A percentile compares a stretch with the other conserved stretches of the same genome.
These are phyloP conservation scores for Globisporangium barbulae DNA, from an alignment of 352 stramenopile species.

Conservation along the genomic window DNA sequence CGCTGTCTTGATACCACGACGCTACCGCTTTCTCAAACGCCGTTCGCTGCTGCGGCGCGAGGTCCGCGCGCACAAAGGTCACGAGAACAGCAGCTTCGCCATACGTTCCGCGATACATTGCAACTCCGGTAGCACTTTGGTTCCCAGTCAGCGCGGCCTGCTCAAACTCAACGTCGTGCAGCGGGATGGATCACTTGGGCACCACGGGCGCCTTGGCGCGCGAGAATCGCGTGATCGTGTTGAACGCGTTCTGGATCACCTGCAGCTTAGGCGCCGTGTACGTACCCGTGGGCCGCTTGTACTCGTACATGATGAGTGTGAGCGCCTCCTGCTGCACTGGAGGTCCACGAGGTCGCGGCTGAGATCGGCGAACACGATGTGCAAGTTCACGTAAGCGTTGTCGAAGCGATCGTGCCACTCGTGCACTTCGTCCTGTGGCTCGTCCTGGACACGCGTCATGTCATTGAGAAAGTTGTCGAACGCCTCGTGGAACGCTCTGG, in stretches of 20 bases:
- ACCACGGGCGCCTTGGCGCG: constrained; percentile 9
- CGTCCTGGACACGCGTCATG: background rate
- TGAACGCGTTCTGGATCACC: constrained; percentile 17
- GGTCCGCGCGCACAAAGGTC: background rate
- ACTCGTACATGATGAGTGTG: constrained; percentile 16
- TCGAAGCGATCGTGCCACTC: constrained; percentile 11
- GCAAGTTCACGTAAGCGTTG: constrained; percentile 10
- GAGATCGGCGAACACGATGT: background rate
- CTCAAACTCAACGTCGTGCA: constrained; percentile 7
- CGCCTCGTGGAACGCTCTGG: constrained; percentile 3
- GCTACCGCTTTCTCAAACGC: background rate
- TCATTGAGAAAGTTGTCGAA: constrained; percentile 3
- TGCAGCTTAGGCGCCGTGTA: constrained; percentile 4
- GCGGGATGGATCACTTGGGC: constrained; percentile 9
- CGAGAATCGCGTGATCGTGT: constrained; percentile 16
- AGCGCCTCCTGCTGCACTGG: constrained; percentile 9
- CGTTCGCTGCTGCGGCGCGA: background rate
- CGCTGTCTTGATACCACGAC: background rate
- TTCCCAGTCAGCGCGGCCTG: background rate
- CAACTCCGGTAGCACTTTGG: background rate
- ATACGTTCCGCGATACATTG: background rate
- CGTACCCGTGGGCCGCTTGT: constrained; percentile 4
- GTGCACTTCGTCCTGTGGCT: constrained; percentile 9
- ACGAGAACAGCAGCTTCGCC: background rate
- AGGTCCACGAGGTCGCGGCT: constrained; percentile 10